Evolutionary conservation across 164 flowering plant genomes (phyloP).

Genomic region (Hamamelis virginiana): DNA sequence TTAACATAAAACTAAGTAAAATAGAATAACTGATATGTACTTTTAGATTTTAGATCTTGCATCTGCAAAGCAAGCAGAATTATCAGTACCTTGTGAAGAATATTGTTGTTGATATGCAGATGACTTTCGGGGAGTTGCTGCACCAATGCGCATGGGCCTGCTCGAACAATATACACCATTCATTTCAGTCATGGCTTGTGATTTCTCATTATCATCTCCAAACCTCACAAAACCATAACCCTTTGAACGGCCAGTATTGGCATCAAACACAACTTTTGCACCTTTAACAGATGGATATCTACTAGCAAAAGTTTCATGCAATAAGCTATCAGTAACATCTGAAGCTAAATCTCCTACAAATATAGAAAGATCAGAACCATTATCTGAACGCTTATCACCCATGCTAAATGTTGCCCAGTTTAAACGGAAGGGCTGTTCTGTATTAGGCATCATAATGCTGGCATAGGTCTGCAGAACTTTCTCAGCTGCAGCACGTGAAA

Average conservation of each 20-base stretch:
- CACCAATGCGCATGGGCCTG: constrained; percentile 95
- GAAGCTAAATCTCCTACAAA: constrained; percentile 96
- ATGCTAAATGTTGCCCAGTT: constrained; percentile 95
- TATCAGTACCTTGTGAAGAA: constrained; percentile 59
- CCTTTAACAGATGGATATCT: constrained; percentile 88
- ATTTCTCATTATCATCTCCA: constrained; percentile 85
- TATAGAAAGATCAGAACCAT: constrained; percentile 85
- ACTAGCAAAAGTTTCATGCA: constrained; percentile 83
- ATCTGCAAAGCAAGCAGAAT: not conserved
- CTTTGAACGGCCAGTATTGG: constrained; percentile 92
- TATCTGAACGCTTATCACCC: constrained; percentile 81
- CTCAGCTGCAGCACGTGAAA: constrained; percentile 77
- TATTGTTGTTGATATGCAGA: constrained; percentile 76
- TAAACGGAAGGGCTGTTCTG: constrained; percentile 82
- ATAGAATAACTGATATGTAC: not conserved
- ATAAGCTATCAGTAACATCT: constrained; percentile 81
- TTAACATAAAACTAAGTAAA: not conserved
- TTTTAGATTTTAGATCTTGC: not conserved
- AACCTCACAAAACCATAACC: constrained; percentile 98
- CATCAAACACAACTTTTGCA: constrained; percentile 96
- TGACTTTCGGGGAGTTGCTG: constrained; percentile 91
- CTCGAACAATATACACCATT: constrained; percentile 85
- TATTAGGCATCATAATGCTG: constrained; percentile 68
- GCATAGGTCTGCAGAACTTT: constrained; percentile 71
- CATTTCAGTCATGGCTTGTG: constrained; percentile 91